Base-by-base conservation (phyloP, 768 basidiomycete species). In the Leccinellum luteum region DNA sequence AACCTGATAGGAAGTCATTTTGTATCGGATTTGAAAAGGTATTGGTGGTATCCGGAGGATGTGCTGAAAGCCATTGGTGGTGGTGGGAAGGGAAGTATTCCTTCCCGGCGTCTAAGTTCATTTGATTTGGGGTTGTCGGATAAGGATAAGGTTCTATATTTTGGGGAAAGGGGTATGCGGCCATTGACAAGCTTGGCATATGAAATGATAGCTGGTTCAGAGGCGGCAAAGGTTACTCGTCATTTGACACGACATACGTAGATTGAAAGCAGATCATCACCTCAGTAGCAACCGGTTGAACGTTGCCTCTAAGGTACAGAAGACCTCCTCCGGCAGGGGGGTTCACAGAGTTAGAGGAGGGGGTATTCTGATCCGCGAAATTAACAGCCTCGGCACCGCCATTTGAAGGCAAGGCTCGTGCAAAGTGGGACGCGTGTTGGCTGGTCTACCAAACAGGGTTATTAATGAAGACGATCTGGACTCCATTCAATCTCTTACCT, bases 401-500 rank as follows among this genome's bases (percentile, higher is more conserved):
- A 19, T 14, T 3, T 10, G 9, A 19, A 3, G 6, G 19, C 3
- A 14, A 3, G 21, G 10, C 3, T 9, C 19, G 50, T 27, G 5
- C 4, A 19, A 2, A 4, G 3, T 19, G 0, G 6, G 2, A 0
- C 13, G 6, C 4, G 17, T 3, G 31, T 21, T 32, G 8, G 4
- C 14, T 3, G 12, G 34, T 35, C 66, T 66, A 19, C 3, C 28
- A 1, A 34, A 6, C 21, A 8, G 17, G 5, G 17, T 59, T 15
- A 56, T 35, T 6, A 0, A 41, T 49, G 34, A 27, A 19, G n/a
- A 7, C 15, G n/a, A 17, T 25, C 10, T 6, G 23, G 41, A 25
- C 1, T 4, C 10, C 4, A 35, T 9, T 6, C 35, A 38, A 38
- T 38, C 35, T 15, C 28, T 41, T 45, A 62, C 65, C 56, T 47